phyloP scores from a whole-genome alignment of 2,329 filamentous ascomycete species.

The Diplocarpon mali region DNA sequence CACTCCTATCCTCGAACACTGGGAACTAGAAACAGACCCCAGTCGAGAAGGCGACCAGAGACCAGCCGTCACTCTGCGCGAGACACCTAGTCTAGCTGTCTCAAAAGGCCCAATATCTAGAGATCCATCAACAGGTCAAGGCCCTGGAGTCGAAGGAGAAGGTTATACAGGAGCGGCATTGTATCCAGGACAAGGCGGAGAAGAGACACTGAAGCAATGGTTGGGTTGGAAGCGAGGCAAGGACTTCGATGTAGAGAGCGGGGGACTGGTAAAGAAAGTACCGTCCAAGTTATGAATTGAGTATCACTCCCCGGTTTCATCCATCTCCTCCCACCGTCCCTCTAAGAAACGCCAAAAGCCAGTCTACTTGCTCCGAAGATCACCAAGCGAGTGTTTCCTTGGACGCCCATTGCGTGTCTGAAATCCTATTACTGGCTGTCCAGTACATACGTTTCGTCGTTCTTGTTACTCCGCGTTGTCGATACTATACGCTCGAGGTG shows the following conservation, averaged over 20 bases:
- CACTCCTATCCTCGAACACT: slow-evolving; percentile 71
- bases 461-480: too few relatives aligned
- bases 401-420: not conserved
- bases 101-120: slow-evolving; percentile 33
- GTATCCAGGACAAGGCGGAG: slow-evolving; percentile 58
- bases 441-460: too few relatives aligned
- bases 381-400: not conserved
- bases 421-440: too few relatives aligned
- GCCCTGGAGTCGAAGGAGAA: slow-evolving; percentile 49
- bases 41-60: slow-evolving; percentile 56
- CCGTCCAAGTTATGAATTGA: slow-evolving; percentile 33
- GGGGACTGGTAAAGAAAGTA: slow-evolving; percentile 43
- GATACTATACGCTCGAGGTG: too few relatives aligned
- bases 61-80: slow-evolving; percentile 55
- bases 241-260: slow-evolving; percentile 57
- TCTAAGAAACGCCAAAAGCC: slow-evolving; percentile 1
- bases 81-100: slow-evolving; percentile 58
- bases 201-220: slow-evolving; percentile 60
- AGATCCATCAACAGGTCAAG: slow-evolving; percentile 39
- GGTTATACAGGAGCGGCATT: slow-evolving; percentile 56
- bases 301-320: not conserved
- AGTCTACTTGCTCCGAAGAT: not conserved
- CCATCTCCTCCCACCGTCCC: not conserved
- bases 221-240: slow-evolving; percentile 62
- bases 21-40: slow-evolving; percentile 49